Evolutionary conservation across 2,329 filamentous ascomycete genomes (phyloP).

Genomic region (Fusarium duplospermum): DNA sequence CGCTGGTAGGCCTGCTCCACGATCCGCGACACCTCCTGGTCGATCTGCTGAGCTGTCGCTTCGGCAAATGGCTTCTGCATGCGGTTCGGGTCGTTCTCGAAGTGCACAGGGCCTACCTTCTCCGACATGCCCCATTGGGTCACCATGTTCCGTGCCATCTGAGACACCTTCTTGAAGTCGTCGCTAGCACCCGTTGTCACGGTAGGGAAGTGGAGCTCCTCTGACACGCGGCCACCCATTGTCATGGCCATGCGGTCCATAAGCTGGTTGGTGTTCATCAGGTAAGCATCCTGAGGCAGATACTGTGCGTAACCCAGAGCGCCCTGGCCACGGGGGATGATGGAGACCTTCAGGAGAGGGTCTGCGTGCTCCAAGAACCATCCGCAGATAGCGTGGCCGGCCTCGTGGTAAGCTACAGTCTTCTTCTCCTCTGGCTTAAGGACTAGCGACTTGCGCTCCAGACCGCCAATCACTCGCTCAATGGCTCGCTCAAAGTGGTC

Average conservation of each 20-base stretch:
- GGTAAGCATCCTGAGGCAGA: slow-evolving; percentile 91
- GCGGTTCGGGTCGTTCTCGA: slow-evolving; percentile 83
- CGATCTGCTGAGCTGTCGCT: slow-evolving; percentile 91
- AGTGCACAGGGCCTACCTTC: slow-evolving; percentile 93
- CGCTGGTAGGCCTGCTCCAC: slow-evolving; percentile 93
- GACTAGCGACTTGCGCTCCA: slow-evolving; percentile 97
- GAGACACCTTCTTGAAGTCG: slow-evolving; percentile 98
- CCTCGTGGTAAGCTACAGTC: slow-evolving; percentile 97
- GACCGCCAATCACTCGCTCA: slow-evolving; percentile 93
- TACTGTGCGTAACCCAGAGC: slow-evolving; percentile 97
- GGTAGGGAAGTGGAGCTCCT: slow-evolving; percentile 96
- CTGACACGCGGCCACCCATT: slow-evolving; percentile 91
- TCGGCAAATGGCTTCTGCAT: slow-evolving; percentile 97
- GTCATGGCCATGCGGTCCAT: slow-evolving; percentile 99
- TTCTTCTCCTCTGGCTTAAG: slow-evolving; percentile 94
- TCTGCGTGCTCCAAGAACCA: slow-evolving; percentile 99
- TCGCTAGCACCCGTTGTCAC: slow-evolving; percentile 95
- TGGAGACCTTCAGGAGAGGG: slow-evolving; percentile 96
- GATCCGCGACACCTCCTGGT: slow-evolving; percentile 89
- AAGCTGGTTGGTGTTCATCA: slow-evolving; percentile 94
- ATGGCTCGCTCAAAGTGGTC: slow-evolving; percentile 96
- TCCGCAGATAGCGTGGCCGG: slow-evolving; percentile 96
- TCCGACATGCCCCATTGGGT: slow-evolving; percentile 99
- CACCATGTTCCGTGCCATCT: slow-evolving; percentile 97
- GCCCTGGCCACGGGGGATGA: slow-evolving; percentile 95